These are phyloP conservation scores for Chalaropsis thielavioides DNA, from an alignment of 2,329 filamentous ascomycete species.

Conservation along the genomic window DNA sequence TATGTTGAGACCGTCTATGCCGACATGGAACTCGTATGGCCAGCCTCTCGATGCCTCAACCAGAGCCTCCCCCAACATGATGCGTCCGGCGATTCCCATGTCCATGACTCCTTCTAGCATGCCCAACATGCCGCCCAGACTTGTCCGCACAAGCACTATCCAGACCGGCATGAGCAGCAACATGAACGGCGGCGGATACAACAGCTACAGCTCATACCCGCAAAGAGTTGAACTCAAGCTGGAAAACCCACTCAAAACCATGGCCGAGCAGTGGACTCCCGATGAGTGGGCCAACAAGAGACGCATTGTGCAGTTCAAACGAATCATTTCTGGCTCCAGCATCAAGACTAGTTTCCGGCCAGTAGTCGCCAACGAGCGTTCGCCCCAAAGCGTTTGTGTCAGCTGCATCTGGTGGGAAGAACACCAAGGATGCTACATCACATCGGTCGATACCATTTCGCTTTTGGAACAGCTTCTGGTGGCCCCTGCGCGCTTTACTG, in stretches of 20 bases:
- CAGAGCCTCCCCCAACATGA: slow-evolving; percentile 27
- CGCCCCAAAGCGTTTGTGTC: slow-evolving; percentile 77
- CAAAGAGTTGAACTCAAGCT: slow-evolving; percentile 77
- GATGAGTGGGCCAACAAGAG: slow-evolving; percentile 70
- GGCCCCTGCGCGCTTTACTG: slow-evolving; percentile 61
- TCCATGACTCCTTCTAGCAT: slow-evolving; percentile 33
- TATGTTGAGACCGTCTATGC: slow-evolving; percentile 27
- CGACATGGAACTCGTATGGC: slow-evolving; percentile 32
- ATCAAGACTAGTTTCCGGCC: slow-evolving; percentile 69
- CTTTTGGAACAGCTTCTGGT: slow-evolving; percentile 85
- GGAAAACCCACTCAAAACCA: slow-evolving; percentile 66
- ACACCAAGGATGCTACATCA: slow-evolving; percentile 81
- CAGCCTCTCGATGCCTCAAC: slow-evolving; percentile 27
- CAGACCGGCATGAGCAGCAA: slow-evolving; percentile 27
- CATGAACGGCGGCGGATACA: slow-evolving; percentile 37
- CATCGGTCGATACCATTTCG: slow-evolving; percentile 91
- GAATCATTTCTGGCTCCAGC: slow-evolving; percentile 66
- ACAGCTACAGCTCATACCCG: slow-evolving; percentile 56
- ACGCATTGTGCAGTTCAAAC: slow-evolving; percentile 76
- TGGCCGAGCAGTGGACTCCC: slow-evolving; percentile 68
- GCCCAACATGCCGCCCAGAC: slow-evolving; percentile 37
- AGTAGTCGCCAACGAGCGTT: slow-evolving; percentile 63
- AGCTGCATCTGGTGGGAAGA: slow-evolving; percentile 97
- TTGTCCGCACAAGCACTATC: slow-evolving; percentile 44
- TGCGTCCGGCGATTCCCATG: slow-evolving; percentile 24